A percentile compares a stretch with the other conserved stretches of the same genome.
Evolutionary conservation across 192 early-diverging fungal genomes (phyloP).

Genomic region (Entomortierella chlamydospora): DNA sequence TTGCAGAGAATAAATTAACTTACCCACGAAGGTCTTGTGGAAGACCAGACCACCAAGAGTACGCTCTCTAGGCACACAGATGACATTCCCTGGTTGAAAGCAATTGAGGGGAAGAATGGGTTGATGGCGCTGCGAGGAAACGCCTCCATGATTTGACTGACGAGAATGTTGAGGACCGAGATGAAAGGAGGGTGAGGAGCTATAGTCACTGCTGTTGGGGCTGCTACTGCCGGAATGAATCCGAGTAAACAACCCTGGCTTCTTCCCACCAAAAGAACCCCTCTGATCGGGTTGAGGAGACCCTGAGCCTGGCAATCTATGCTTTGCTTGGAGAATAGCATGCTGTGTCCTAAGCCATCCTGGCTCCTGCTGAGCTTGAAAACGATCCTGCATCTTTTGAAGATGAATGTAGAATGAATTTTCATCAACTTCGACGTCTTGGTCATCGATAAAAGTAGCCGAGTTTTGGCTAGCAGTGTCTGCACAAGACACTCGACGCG

Average conservation of each 20-base stretch:
- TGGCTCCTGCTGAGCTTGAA: slow-evolving; percentile 38
- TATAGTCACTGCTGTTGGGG: slow-evolving; percentile 43
- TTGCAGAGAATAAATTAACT: no score
- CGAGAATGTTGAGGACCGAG: slow-evolving; percentile 10
- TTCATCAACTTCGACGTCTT: slow-evolving; percentile 45
- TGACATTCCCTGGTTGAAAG: slow-evolving; percentile 56
- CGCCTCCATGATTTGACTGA: background rate
- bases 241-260: slow-evolving; percentile 17
- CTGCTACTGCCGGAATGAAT: slow-evolving; percentile 42
- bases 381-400: slow-evolving; percentile 49
- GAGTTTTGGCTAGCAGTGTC: slow-evolving; percentile 45
- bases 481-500: slow-evolving; percentile 27
- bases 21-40: slow-evolving; percentile 62
- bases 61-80: slow-evolving; percentile 61
- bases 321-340: slow-evolving; percentile 44
- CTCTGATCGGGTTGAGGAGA: slow-evolving; percentile 4
- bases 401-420: slow-evolving; percentile 52
- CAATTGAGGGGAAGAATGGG: slow-evolving; percentile 39
- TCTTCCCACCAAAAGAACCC: background rate
- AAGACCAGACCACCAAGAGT: slow-evolving; percentile 56
- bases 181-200: slow-evolving; percentile 43
- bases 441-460: slow-evolving; percentile 32
- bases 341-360: slow-evolving; percentile 46
- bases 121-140: slow-evolving; percentile 28
- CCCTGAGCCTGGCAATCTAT: slow-evolving; percentile 19